phyloP scores from a whole-genome alignment of 805 yeast genomes.

The Hanseniaspora clermontiae region DNA sequence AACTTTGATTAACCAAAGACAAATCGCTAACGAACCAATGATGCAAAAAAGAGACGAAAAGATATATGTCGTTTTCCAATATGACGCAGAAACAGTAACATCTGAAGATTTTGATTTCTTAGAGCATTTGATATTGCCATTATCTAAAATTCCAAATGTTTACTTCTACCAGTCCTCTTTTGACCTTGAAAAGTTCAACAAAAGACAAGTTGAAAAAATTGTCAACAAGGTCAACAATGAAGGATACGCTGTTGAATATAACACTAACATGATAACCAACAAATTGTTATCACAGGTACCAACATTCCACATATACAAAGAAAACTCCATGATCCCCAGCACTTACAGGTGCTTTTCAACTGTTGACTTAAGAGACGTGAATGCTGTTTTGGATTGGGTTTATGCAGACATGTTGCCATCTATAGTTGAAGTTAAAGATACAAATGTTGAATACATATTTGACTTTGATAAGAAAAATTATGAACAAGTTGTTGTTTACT shows the following conservation, averaged over 20 bases:
- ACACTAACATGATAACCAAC: conserved; percentile 30
- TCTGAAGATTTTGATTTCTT: conserved; percentile 52
- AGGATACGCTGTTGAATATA: conserved; percentile 30
- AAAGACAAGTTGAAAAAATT: conserved; percentile 32
- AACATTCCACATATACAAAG: conserved; percentile 47
- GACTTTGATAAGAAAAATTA: conserved; percentile 17
- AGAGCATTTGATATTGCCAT: conserved; percentile 47
- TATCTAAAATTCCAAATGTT: conserved; percentile 47
- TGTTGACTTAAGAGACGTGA: conserved; percentile 45
- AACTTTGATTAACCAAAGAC: background rate
- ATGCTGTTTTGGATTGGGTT: conserved; percentile 40
- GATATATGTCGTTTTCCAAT: conserved; percentile 42
- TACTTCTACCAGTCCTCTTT: conserved; percentile 43
- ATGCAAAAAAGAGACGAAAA: conserved; percentile 16
- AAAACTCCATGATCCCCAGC: conserved; percentile 39
- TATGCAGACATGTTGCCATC: conserved; percentile 38
- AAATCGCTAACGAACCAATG: background rate
- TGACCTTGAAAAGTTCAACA: conserved; percentile 27
- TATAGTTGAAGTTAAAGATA: conserved; percentile 39
- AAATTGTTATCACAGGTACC: conserved; percentile 50
- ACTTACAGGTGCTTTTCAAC: conserved; percentile 52
- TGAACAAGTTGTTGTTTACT: conserved; percentile 19
- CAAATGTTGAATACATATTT: conserved; percentile 18
- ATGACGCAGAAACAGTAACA: conserved; percentile 33
- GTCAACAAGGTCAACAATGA: conserved; percentile 30